Base-by-base conservation (phyloP, 192 early-diverging fungal species). In the Radiomyces spectabilis region DNA sequence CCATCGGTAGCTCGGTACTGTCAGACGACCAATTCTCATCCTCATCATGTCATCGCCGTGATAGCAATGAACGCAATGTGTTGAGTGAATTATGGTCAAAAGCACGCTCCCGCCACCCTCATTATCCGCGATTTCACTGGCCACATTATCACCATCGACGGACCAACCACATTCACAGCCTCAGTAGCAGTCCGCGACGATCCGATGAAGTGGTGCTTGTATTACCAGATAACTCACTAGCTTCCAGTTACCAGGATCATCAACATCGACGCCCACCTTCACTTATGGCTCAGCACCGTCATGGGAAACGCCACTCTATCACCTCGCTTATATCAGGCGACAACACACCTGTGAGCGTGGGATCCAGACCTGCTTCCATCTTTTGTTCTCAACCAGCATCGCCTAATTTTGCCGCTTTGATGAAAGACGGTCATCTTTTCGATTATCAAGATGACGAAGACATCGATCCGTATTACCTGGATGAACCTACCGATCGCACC, bases 281-380 rank as follows among this genome's bases (percentile, higher is more conserved):
- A 21, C 16, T 48, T 5, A 15, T 27, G 12, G 25, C 21, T 31
- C 29, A 27, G 12, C 46, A 1, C 46, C 46, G 12, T 9, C 42
- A 12, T 27, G 21, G 0, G 46, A 48, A 48, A 48, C 46, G 46
- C 46, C 46, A 48, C 30, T 48, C 46, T 27, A 48, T 48, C 46
- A 48, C 46, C 46, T 21, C 21, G 3, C 27, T 48, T 13, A 42
- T 42, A 15, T 31, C 29, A 29, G 24, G 24, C 8, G 10, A 48
- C 9, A 26, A 5, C 24, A n/a, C n/a, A n/a, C n/a, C n/a, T n/a
- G n/a, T n/a, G n/a, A n/a, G n/a, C n/a, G n/a, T n/a, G n/a, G n/a
- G 4, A 8, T 25, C 21, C 0, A 21, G 46, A 12, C 46, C 46
- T 29, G 27, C 25, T 27, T 48, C 46, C 46, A 27, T 48, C 16